phyloP scores from a whole-genome alignment of 2,329 filamentous ascomycete species.

The Hypoxylon sp. region DNA sequence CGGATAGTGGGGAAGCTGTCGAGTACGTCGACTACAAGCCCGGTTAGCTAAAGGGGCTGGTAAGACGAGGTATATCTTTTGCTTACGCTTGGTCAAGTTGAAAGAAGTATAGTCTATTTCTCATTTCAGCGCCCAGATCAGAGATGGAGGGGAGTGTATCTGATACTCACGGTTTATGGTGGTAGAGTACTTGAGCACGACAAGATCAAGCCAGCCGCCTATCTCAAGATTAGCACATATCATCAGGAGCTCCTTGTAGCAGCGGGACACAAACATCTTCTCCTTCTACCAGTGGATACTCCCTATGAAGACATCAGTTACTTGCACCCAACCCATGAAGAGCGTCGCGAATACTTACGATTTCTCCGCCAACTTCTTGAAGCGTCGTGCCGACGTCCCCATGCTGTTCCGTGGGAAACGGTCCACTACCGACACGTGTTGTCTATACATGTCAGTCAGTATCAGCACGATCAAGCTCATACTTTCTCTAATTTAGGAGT shows the following conservation, averaged over 20 bases:
- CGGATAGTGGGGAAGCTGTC: slow-evolving; percentile 70
- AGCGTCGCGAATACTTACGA: background rate
- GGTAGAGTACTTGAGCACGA: slow-evolving; percentile 33
- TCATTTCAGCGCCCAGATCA: background rate
- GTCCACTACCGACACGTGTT: slow-evolving; percentile 61
- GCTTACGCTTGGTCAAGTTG: slow-evolving; percentile 45
- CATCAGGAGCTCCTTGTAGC: background rate
- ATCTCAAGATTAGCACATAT: background rate
- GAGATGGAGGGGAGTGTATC: background rate
- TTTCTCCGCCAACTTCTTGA: slow-evolving; percentile 48
- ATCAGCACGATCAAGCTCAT: background rate
- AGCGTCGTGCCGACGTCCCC: slow-evolving; percentile 47
- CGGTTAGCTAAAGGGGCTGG: background rate
- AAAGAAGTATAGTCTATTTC: slow-evolving; percentile 30
- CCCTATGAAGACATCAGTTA: slow-evolving; percentile 6
- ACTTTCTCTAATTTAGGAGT: background rate
- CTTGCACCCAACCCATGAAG: background rate
- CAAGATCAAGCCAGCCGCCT: slow-evolving; percentile 28
- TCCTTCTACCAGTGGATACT: slow-evolving; percentile 58
- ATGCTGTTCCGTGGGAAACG: slow-evolving; percentile 63
- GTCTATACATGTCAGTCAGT: slow-evolving; percentile 54
- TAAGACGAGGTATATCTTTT: background rate
- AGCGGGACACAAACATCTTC: slow-evolving; percentile 45
- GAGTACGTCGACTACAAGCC: slow-evolving; percentile 59
- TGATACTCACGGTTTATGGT: slow-evolving; percentile 21